A percentile compares a stretch with the other conserved stretches of the same genome.
phyloP scores from a whole-genome alignment of 75 land plant genomes.

The Sequoiadendron giganteum region DNA sequence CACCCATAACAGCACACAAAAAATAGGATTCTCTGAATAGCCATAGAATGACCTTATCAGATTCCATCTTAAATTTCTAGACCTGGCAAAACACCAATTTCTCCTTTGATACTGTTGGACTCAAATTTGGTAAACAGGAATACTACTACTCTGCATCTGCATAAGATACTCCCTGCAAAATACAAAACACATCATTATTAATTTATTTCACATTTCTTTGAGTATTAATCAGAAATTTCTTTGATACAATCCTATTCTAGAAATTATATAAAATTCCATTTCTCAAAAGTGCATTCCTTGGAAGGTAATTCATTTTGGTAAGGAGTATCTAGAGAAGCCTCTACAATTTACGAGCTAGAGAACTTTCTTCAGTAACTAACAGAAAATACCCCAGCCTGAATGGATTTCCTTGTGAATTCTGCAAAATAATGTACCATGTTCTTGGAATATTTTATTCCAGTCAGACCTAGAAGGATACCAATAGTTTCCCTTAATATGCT shows the following conservation, averaged over 20 bases:
- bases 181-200: not conserved
- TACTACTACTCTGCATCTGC: not conserved
- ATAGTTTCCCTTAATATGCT: not conserved
- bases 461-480: not conserved
- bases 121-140: slow-evolving; percentile 1
- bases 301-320: not conserved
- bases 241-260: not conserved
- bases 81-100: not conserved
- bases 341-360: not conserved
- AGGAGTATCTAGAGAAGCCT: not conserved
- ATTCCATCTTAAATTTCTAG: not conserved
- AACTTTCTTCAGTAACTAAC: not conserved
- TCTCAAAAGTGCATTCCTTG: not conserved
- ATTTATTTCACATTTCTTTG: not conserved
- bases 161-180: slow-evolving; percentile 2
- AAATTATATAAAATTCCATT: not conserved
- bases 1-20: not conserved
- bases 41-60: not conserved
- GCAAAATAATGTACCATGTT: not conserved
- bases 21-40: not conserved
- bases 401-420: not conserved
- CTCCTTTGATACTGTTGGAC: not conserved
- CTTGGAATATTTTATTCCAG: not conserved
- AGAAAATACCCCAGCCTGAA: not conserved
- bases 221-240: not conserved